Percentiles rank a stretch among this genome's conserved stretches.
Conservation (phyloP, 768 basidiomycete genomes). For the Rhodotorula toruloides region DNA sequence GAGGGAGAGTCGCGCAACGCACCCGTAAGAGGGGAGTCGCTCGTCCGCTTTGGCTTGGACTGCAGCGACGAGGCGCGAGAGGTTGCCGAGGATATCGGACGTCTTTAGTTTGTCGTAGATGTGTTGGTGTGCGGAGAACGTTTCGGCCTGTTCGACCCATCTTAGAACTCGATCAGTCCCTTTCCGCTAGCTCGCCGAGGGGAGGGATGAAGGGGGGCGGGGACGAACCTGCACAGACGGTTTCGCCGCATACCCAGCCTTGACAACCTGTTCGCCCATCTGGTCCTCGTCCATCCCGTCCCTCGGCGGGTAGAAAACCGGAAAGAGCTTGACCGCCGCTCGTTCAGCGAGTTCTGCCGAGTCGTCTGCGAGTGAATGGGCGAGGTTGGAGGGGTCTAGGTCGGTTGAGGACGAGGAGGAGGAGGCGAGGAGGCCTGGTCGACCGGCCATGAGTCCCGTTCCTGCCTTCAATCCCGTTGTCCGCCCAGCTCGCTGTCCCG, state of each 20-base stretch:
- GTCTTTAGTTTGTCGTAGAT: slow-evolving; percentile 40
- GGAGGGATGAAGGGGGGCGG: neutral
- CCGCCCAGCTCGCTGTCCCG: too few species aligned
- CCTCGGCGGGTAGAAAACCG: slow-evolving; percentile 41
- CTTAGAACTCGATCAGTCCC: neutral
- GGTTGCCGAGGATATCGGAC: slow-evolving; percentile 26
- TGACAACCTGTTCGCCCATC: slow-evolving; percentile 40
- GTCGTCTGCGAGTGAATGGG: too few species aligned
- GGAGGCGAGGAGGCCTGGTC: too few species aligned
- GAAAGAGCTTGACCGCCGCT: slow-evolving; percentile 19
- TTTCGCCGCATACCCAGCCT: slow-evolving; percentile 37
- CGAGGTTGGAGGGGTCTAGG: too few species aligned
- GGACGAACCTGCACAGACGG: slow-evolving; percentile 11
- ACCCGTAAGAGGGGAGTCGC: slow-evolving; percentile 32
- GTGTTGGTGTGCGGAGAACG: slow-evolving; percentile 42
- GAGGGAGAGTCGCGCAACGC: neutral
- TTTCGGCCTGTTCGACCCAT: slow-evolving; percentile 39
- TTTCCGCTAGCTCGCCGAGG: neutral
- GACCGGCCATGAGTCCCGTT: too few species aligned
- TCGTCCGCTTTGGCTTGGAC: slow-evolving; percentile 27
- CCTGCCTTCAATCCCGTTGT: too few species aligned
- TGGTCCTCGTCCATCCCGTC: slow-evolving; percentile 43
- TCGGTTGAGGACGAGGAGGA: too few species aligned
- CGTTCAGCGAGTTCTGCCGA: neutral
- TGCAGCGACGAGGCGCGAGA: slow-evolving; percentile 32